Base-by-base conservation (phyloP, 108 stramenopile species). In the Mediolabrus comicus region DNA sequence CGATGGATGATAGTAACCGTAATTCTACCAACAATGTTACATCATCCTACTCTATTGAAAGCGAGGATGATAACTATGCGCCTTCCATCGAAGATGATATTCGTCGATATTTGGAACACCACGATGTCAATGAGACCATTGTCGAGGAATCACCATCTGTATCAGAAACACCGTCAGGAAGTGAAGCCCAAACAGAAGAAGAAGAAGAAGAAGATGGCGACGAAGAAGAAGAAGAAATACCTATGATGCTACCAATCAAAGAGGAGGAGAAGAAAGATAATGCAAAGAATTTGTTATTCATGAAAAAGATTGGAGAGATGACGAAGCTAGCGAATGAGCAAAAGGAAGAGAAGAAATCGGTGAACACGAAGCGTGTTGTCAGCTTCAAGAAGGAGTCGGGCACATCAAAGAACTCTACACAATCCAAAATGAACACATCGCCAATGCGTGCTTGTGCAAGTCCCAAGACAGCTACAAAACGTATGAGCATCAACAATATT, bases 401-500 rank as follows among this genome's bases (percentile, higher is more conserved):
- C 19, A 22, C 46, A 8, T 49, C 4, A 38, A 63, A 28, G 39
- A 63, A 22, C 25, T 22, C 39, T 14, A 7, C 14, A 60, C 31
- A 35, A 14, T 1, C 35, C n/a, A 60, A 6, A 26, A 60, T 35
- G 17, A 36, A 36, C 17, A 30, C 34, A 3, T 6, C 22, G 9
- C 46, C 46, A 17, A 22, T 38, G 34, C 34, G 1, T 60, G 59
- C 38, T 26, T 25, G 22, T 25, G 24, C 13, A 2, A 26, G 46
- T 8, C 29, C 29, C 51, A 16, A 33, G 14, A 13, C 10, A 32
- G 51, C n/a, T 17, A 33, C 32, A 29, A 65, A 49, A 29, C 63
- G 51, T 30, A 16, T 51, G 26, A 36, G 53, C 12, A 66, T 66
- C 17, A 54, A 66, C 27, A 66, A 38, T 12, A 34, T 66, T 19